Percentiles rank a stretch among this genome's conserved stretches.
Evolutionary conservation across 495 filamentous ascomycete species (phyloP).

Genomic region (Neurospora sp.): DNA sequence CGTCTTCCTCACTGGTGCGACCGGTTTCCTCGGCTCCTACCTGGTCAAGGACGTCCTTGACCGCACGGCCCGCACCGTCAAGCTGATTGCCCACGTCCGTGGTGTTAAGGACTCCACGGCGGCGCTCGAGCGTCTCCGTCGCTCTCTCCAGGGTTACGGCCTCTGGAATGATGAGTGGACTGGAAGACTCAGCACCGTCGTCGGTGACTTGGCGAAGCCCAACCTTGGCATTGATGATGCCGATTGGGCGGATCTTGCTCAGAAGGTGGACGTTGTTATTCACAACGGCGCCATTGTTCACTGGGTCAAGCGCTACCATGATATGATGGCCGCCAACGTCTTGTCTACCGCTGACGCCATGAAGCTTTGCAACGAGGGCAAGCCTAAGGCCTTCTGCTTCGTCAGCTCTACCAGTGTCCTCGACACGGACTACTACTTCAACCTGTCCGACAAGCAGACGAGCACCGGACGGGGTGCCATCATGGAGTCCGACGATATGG

Average conservation of each 20-base stretch:
- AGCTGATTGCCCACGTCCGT: slow-evolving; percentile 72
- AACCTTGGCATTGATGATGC: slow-evolving; percentile 57
- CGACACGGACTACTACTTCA: slow-evolving; percentile 71
- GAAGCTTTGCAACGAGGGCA: slow-evolving; percentile 63
- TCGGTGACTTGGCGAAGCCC: slow-evolving; percentile 63
- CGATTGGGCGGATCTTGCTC: slow-evolving; percentile 51
- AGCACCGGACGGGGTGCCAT: slow-evolving; percentile 37
- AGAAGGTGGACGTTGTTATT: slow-evolving; percentile 67
- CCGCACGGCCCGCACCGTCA: slow-evolving; percentile 43
- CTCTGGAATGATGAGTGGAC: slow-evolving; percentile 70
- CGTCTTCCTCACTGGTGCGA: slow-evolving; percentile 80
- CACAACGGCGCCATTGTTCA: slow-evolving; percentile 88
- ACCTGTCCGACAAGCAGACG: slow-evolving; percentile 51
- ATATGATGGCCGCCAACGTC: slow-evolving; percentile 70
- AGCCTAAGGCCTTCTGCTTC: slow-evolving; percentile 72
- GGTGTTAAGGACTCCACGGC: slow-evolving; percentile 40
- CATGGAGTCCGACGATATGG: slow-evolving; percentile 35
- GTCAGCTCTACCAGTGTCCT: slow-evolving; percentile 80
- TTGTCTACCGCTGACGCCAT: slow-evolving; percentile 69
- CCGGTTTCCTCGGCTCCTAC: slow-evolving; percentile 82
- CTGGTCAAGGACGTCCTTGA: slow-evolving; percentile 66
- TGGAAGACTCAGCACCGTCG: slow-evolving; percentile 49
- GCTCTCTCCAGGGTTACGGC: slow-evolving; percentile 59
- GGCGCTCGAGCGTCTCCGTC: slow-evolving; percentile 41
- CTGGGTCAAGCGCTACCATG: slow-evolving; percentile 74